phyloP scores from a whole-genome alignment of 2,329 filamentous ascomycete species.

The Colletotrichum sp. region DNA sequence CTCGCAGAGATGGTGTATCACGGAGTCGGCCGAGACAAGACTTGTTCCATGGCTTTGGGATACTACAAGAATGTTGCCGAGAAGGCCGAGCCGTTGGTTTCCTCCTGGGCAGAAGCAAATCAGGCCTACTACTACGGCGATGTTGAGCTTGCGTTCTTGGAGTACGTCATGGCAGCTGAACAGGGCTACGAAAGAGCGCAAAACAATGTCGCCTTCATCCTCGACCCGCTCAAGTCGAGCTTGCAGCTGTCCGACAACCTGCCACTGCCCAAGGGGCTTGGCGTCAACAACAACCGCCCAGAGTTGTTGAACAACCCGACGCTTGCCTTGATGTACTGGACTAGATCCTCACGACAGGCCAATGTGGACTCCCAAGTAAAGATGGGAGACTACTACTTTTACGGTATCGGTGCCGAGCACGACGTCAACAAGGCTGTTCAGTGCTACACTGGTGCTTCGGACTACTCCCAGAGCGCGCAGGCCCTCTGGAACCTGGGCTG shows the following conservation, averaged over 20 bases:
- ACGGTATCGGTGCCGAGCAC: conserved; percentile 74
- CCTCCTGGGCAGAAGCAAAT: conserved; percentile 84
- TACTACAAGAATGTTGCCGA: conserved; percentile 86
- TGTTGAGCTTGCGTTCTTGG: conserved; percentile 78
- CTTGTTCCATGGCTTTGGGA: conserved; percentile 76
- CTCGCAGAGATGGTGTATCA: conserved; percentile 86
- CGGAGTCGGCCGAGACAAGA: conserved; percentile 79
- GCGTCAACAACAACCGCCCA: conserved; percentile 5
- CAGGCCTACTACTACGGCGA: conserved; percentile 81
- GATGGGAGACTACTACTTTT: conserved; percentile 97
- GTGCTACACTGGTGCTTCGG: conserved; percentile 91
- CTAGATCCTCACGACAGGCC: conserved; percentile 87
- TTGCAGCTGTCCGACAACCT: conserved; percentile 53
- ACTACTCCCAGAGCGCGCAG: conserved; percentile 90
- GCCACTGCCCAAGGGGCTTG: conserved; percentile 21
- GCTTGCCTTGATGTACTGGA: conserved; percentile 91
- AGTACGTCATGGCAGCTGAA: conserved; percentile 87
- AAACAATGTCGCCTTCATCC: conserved; percentile 86
- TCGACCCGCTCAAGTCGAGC: conserved; percentile 74
- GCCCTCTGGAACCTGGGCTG: conserved; percentile 97
- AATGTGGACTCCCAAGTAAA: conserved; percentile 96
- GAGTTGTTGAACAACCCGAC: conserved; percentile 55
- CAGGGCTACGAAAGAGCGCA: conserved; percentile 91
- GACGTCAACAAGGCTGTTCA: conserved; percentile 88
- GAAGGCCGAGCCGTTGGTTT: conserved; percentile 74